Base-by-base conservation (phyloP, 257 asterid species). In the Solanum medicagineum region DNA sequence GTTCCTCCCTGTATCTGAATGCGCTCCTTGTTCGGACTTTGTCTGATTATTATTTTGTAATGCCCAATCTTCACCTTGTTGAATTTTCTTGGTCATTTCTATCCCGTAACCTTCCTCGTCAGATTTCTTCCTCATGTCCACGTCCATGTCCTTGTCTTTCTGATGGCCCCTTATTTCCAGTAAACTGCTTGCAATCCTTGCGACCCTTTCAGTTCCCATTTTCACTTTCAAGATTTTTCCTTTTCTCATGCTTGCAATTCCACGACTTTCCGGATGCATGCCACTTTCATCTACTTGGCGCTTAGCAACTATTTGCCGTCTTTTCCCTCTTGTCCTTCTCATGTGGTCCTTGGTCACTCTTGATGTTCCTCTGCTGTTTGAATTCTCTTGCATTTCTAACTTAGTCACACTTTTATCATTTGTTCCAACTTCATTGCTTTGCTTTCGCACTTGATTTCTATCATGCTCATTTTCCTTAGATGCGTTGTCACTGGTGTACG, bases 241-340 rank as follows among this genome's bases (percentile, higher is more conserved):
- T 36, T 49, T 63, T 16, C 77, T 87, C 80, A 51, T 86, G 32
- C 71, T 53, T 29, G 86, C 87, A 47, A 40, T 59, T 56, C 75
- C 88, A 69, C 59, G 81, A n/a, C 20, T 74, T 40, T 63, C 84
- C 36, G 59, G 80, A 75, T 69, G 84, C 75, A 75, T 81, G 44
- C 56, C 85, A 62, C 47, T 85, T 56, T 84, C 81, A 49, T 36
- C 85, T 26, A 14, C 84, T 81, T 40, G 65, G 53, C 56, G 85
- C 73, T 66, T 86, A 75, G 81, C 60, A 62, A 84, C 79, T 51
- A 55, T 82, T 62, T 88, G 87, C 91, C 80, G 81, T 88, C 92
- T 88, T 86, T 88, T 93, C 66, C 90, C 91, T 83, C 84, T 88
- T 36, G 85, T 24, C 85, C 83, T 90, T 80, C 87, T 90, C 59